phyloP scores from a whole-genome alignment of 345 rosid species.

The Citrus trifoliata region DNA sequence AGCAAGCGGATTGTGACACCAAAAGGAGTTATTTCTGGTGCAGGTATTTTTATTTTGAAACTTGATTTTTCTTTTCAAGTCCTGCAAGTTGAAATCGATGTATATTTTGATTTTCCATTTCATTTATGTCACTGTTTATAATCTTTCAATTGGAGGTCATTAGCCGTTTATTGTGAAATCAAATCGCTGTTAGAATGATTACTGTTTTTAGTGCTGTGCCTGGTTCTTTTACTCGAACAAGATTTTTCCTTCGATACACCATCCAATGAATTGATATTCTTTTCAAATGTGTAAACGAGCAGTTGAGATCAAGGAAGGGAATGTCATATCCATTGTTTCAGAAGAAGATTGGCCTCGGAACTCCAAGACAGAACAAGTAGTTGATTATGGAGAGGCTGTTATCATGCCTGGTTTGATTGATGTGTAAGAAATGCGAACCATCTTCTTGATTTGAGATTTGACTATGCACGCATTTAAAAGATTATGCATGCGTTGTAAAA shows the following conservation, averaged over 20 bases:
- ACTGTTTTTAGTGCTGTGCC: not conserved
- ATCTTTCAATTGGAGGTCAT: not conserved
- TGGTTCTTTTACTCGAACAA: not conserved
- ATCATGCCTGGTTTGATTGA: slow-evolving; percentile 96
- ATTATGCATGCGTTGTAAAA: slow-evolving; percentile 41
- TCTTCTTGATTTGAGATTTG: not conserved
- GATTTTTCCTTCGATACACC: not conserved
- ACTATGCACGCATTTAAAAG: not conserved
- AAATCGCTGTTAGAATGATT: not conserved
- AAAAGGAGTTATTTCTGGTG: slow-evolving; percentile 63
- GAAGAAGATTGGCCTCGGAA: slow-evolving; percentile 57
- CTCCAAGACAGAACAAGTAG: slow-evolving; percentile 37
- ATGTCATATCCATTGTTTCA: slow-evolving; percentile 53
- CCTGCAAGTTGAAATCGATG: not conserved
- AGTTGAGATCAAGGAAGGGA: slow-evolving; percentile 73
- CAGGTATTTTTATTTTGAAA: slow-evolving; percentile 41
- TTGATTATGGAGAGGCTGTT: slow-evolving; percentile 85
- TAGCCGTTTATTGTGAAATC: not conserved
- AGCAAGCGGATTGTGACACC: slow-evolving; percentile 78
- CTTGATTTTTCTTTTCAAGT: not conserved
- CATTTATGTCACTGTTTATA: not conserved
- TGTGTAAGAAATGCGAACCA: slow-evolving; percentile 49
- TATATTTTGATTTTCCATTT: not conserved
- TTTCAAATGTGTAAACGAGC: slow-evolving; percentile 15
- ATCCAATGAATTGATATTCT: not conserved